phyloP scores from a whole-genome alignment of 1,284 basidiomycete species.

The Cerrena zonata region DNA sequence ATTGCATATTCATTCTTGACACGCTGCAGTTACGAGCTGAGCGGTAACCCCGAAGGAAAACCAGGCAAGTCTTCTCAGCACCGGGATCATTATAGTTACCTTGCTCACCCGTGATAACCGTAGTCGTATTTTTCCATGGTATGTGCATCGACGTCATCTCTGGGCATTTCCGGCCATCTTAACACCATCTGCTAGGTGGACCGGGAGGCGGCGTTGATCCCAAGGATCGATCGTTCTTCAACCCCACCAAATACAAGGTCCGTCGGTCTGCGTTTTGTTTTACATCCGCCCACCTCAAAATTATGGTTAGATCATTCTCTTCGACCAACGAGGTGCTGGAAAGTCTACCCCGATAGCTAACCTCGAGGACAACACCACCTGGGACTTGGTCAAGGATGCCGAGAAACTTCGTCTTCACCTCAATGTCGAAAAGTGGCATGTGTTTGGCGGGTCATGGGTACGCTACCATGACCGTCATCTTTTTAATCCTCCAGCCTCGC shows the following conservation, averaged over 20 bases:
- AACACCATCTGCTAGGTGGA: constrained; percentile 56
- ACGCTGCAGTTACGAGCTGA: constrained; percentile 76
- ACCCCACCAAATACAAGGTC: constrained; percentile 81
- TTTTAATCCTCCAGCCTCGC: too few species aligned
- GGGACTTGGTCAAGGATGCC: constrained; percentile 88
- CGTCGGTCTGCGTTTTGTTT: neutral
- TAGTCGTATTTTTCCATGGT: constrained; percentile 82
- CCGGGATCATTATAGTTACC: neutral
- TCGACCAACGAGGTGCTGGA: constrained; percentile 86
- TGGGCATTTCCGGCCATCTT: neutral
- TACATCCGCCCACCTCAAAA: neutral
- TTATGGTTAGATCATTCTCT: constrained; percentile 57
- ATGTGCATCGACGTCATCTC: constrained; percentile 16
- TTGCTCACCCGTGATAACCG: neutral
- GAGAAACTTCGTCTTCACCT: constrained; percentile 77
- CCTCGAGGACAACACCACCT: constrained; percentile 86
- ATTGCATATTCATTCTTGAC: too few species aligned
- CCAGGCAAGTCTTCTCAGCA: constrained; percentile 68
- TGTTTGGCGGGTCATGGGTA: constrained; percentile 89
- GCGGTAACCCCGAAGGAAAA: constrained; percentile 69
- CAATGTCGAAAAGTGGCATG: constrained; percentile 74
- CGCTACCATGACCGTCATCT: too few species aligned
- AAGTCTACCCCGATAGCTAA: constrained; percentile 77
- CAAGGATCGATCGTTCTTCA: constrained; percentile 73
- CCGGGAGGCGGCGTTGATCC: constrained; percentile 69